phyloP scores from a whole-genome alignment of 352 stramenopile genomes.

The Phytophthora sojae region DNA sequence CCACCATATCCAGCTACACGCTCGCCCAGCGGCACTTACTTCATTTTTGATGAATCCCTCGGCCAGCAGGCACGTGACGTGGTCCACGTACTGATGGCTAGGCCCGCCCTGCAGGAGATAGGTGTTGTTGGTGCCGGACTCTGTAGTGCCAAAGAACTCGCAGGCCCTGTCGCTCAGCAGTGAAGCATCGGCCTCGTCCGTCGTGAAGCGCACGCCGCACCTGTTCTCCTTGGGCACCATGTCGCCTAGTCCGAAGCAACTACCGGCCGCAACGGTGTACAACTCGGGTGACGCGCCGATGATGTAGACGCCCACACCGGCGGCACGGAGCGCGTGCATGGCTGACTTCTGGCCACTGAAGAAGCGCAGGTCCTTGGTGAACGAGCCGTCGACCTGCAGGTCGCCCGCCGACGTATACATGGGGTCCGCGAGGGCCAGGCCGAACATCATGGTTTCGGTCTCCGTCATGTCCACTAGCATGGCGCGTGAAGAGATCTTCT shows the following conservation, averaged over 20 bases:
- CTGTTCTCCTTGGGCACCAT: conserved; percentile 60
- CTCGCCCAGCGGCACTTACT: no score
- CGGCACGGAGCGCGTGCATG: conserved; percentile 57
- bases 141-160: conserved; percentile 48
- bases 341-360: conserved; percentile 71
- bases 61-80: no score
- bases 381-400: conserved; percentile 50
- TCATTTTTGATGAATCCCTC: no score
- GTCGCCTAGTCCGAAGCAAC: conserved; percentile 58
- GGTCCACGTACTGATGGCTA: conserved; percentile 71
- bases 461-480: no score
- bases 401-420: conserved; percentile 50
- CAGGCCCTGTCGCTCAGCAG: conserved; percentile 49
- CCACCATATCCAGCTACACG: no score
- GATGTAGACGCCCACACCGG: conserved; percentile 58
- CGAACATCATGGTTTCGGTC: no score
- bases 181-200: conserved; percentile 50
- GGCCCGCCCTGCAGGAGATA: conserved; percentile 71
- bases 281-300: conserved; percentile 71
- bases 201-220: conserved; percentile 65
- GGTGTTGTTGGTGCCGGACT: conserved; percentile 52
- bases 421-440: conserved; percentile 40
- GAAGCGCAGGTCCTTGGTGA: conserved; percentile 59
- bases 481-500: no score
- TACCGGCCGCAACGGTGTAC: conserved; percentile 54